Conservation (phyloP, 2,329 filamentous ascomycete genomes). For the Madurella fahalii region DNA sequence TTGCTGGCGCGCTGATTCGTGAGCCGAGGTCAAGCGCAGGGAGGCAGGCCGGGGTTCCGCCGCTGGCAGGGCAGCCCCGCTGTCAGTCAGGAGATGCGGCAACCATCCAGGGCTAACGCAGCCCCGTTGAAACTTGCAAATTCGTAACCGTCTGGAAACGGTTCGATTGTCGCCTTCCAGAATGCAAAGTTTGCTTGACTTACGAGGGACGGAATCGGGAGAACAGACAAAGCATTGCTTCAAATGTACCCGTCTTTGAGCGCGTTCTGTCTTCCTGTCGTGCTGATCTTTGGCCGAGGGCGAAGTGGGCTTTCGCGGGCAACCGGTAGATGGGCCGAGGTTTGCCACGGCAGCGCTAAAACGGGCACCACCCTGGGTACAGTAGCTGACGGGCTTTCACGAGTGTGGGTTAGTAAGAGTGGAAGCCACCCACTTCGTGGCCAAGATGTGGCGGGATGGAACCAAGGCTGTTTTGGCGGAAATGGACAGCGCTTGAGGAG, state of each 20-base stretch:
- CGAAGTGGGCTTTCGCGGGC: constrained; percentile 10
- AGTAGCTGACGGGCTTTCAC: neutral
- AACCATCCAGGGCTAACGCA: neutral
- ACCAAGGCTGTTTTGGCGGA: neutral
- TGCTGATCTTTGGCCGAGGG: constrained; percentile 18
- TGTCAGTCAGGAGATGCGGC: constrained; percentile 5
- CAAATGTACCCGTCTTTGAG: neutral
- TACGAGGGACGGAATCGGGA: neutral
- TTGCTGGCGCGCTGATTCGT: constrained; percentile 43
- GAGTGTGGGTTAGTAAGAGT: neutral
- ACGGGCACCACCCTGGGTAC: neutral
- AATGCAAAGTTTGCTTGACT: neutral
- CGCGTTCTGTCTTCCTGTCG: neutral
- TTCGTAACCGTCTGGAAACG: neutral
- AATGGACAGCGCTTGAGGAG: neutral
- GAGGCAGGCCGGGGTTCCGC: constrained; percentile 13
- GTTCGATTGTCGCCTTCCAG: neutral
- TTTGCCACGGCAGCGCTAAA: constrained; percentile 16
- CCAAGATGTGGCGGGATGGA: neutral
- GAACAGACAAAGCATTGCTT: neutral
- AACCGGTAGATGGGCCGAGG: constrained; percentile 22
- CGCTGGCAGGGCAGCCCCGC: constrained; percentile 2
- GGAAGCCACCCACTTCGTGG: neutral
- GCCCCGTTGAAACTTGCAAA: constrained; percentile 5
- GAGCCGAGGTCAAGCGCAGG: constrained; percentile 36